Evolutionary conservation across 805 yeast species (phyloP).

Genomic region (Ogataea kodamae): DNA sequence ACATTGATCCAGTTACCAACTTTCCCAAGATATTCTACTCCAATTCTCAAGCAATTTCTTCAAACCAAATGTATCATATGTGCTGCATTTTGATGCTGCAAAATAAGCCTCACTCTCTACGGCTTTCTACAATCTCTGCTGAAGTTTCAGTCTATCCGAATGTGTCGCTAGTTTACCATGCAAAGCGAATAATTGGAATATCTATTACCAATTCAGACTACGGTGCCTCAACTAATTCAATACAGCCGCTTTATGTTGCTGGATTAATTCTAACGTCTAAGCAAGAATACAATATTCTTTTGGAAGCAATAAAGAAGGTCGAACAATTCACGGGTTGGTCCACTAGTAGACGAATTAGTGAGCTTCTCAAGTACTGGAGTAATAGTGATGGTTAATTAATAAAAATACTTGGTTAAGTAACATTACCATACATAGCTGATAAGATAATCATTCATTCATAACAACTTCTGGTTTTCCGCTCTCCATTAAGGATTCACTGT

Average conservation of each 20-base stretch:
- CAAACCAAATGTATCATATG: constrained; percentile 41
- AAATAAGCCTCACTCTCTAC: constrained; percentile 37
- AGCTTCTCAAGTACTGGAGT: constrained; percentile 27
- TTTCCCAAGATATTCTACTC: constrained; percentile 38
- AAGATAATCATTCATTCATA: background rate
- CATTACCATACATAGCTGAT: background rate
- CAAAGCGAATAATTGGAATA: constrained; percentile 37
- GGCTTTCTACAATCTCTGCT: constrained; percentile 19
- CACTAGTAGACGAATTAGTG: constrained; percentile 26
- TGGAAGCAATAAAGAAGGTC: constrained; percentile 24
- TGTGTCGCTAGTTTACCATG: constrained; percentile 34
- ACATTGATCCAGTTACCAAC: constrained; percentile 28
- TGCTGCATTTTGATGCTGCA: constrained; percentile 39
- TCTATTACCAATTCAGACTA: constrained; percentile 31
- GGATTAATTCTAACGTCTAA: constrained; percentile 24
- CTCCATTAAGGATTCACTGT: constrained; percentile 1
- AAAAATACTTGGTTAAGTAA: background rate
- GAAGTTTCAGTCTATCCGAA: constrained; percentile 10
- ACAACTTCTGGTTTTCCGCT: constrained; percentile 1
- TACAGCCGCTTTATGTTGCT: constrained; percentile 29
- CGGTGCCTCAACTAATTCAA: constrained; percentile 26
- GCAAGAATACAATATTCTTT: constrained; percentile 23
- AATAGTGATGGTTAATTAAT: constrained; percentile 2
- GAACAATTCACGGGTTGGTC: constrained; percentile 30
- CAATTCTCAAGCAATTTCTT: constrained; percentile 40